A percentile compares a stretch with the other conserved stretches of the same genome.
Evolutionary conservation across 2,329 filamentous ascomycete species (phyloP).

Genomic region (Ceratocystiopsis brevicomis): DNA sequence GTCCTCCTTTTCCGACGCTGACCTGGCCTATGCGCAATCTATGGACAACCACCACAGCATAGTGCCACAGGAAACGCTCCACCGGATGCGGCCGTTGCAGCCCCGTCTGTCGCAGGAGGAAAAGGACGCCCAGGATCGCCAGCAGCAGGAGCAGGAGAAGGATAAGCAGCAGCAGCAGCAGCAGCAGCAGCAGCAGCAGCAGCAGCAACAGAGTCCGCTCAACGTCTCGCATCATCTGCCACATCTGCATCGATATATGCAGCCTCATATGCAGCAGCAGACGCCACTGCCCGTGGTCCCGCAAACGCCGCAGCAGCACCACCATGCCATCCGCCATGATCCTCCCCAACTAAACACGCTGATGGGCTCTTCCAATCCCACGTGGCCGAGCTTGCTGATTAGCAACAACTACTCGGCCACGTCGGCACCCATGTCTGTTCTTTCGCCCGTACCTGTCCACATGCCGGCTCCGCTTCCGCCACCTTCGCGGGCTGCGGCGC

Average conservation of each 20-base stretch:
- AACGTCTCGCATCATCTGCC: too few species aligned
- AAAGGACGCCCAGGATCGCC: neutral
- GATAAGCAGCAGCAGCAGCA: neutral
- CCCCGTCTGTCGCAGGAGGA: constrained; percentile 17
- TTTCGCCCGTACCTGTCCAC: neutral
- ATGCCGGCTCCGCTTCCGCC: too few species aligned
- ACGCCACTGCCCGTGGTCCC: constrained; percentile 12
- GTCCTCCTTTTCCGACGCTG: constrained; percentile 41
- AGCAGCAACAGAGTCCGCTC: neutral
- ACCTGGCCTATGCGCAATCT: constrained; percentile 38
- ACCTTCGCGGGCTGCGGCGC: too few species aligned
- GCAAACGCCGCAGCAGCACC: constrained; percentile 18
- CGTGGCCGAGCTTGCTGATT: constrained; percentile 70
- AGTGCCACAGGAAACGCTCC: constrained; percentile 30
- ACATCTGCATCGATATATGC: neutral
- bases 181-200: too few species aligned
- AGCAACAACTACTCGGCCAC: constrained; percentile 45
- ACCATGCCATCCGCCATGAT: constrained; percentile 17
- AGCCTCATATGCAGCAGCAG: neutral
- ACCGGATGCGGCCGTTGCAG: constrained; percentile 30
- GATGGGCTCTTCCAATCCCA: constrained; percentile 46
- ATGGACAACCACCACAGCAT: constrained; percentile 19
- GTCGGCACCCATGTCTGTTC: constrained; percentile 20
- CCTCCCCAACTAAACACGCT: constrained; percentile 44
- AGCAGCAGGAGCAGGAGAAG: neutral